Conservation (phyloP, 306 rosid species). For the Arachis stenosperma region DNA sequence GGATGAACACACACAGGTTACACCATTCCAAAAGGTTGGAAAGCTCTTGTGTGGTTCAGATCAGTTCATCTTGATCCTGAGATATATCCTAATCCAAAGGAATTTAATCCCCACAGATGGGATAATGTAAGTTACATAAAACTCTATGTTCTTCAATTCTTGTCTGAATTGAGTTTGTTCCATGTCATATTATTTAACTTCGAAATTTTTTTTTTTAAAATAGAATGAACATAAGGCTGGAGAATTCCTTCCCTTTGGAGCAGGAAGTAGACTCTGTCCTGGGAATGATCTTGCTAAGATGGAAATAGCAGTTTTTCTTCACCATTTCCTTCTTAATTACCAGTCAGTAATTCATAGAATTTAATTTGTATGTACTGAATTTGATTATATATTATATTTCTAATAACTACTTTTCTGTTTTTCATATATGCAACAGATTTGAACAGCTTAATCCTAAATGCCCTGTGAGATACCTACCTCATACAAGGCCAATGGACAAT, state of each 20-base stretch:
- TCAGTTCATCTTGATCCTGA: slow-evolving; percentile 81
- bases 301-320: slow-evolving; percentile 85
- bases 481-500: slow-evolving; percentile 75
- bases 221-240: slow-evolving; percentile 70
- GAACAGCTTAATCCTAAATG: slow-evolving; percentile 58
- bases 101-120: slow-evolving; percentile 86
- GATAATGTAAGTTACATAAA: slow-evolving; percentile 60
- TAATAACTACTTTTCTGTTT: slow-evolving; percentile 13
- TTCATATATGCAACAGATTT: slow-evolving; percentile 51
- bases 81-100: slow-evolving; percentile 74
- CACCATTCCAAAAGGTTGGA: slow-evolving; percentile 86
- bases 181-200: slow-evolving; percentile 8
- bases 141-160: not conserved
- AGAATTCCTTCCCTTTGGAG: slow-evolving; percentile 89
- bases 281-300: slow-evolving; percentile 63
- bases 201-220: not conserved
- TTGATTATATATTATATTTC: no score
- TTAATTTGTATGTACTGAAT: no score
- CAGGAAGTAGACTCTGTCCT: slow-evolving; percentile 79
- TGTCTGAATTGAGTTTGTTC: not conserved
- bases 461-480: slow-evolving; percentile 68
- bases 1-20: slow-evolving; percentile 55
- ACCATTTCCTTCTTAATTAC: slow-evolving; percentile 69
- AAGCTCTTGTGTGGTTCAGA: slow-evolving; percentile 83
- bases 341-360: slow-evolving; percentile 42